These are phyloP conservation scores for Penicillium lividum DNA, from an alignment of 495 filamentous ascomycete genomes.

Conservation along the genomic window DNA sequence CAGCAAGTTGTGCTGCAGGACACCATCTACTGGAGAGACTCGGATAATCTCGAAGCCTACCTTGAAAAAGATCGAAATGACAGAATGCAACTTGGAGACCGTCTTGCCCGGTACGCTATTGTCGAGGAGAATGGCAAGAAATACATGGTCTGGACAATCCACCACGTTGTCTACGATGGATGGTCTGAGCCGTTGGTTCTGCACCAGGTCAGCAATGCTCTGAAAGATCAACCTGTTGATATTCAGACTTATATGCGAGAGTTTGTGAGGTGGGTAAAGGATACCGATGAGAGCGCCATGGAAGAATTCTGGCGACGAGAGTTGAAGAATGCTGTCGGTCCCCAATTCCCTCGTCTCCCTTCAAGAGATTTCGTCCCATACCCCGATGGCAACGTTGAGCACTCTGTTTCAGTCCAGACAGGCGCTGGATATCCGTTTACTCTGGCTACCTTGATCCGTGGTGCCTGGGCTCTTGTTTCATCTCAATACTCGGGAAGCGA, in stretches of 20 bases:
- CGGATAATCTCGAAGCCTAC: constrained; percentile 47
- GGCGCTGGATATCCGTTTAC: constrained; percentile 46
- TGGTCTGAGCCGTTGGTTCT: constrained; percentile 62
- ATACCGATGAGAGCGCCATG: constrained; percentile 36
- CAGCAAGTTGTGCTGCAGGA: constrained; percentile 59
- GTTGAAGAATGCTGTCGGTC: constrained; percentile 52
- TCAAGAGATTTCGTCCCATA: constrained; percentile 54
- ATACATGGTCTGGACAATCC: constrained; percentile 62
- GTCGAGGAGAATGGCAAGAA: constrained; percentile 36
- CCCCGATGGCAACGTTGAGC: constrained; percentile 53
- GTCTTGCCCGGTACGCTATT: constrained; percentile 56
- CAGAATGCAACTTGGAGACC: constrained; percentile 55
- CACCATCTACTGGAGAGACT: constrained; percentile 41
- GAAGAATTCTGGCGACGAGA: constrained; percentile 46
- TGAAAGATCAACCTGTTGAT: constrained; percentile 23
- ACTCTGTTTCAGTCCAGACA: constrained; percentile 46
- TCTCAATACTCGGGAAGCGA: constrained; percentile 53
- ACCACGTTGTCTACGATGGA: constrained; percentile 70
- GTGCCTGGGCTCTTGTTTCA: constrained; percentile 61
- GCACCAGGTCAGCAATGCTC: constrained; percentile 49
- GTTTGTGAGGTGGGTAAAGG: constrained; percentile 45
- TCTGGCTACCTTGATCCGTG: constrained; percentile 59
- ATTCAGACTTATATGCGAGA: constrained; percentile 36
- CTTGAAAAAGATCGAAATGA: constrained; percentile 47
- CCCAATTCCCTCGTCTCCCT: constrained; percentile 60